Base-by-base conservation (phyloP, 1,284 basidiomycete species). In the Ustilago loliicola region DNA sequence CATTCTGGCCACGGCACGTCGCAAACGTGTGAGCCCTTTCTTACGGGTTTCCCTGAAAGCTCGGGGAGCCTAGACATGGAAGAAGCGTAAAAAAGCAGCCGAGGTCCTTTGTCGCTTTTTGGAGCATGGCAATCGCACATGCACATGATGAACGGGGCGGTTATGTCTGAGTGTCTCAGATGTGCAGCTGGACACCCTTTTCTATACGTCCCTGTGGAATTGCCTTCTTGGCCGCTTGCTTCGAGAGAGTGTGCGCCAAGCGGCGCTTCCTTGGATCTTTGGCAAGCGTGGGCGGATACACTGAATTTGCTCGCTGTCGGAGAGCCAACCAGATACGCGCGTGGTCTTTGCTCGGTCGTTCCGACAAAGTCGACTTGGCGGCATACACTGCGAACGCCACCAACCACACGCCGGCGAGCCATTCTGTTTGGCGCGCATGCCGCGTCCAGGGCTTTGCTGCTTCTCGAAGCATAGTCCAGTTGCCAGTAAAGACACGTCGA, bases 121-220 rank as follows among this genome's bases (percentile, higher is more conserved):
- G 32, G 17, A 38, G 36, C 29, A 15, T 38, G 55, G 17, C 45
- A n/a, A 21, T 34, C 5, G 36, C 13, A 38, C 36, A 38, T 8
- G 36, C 36, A 38, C 36, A 15, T 38, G 36, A 38, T 38, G 8
- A 3, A 38, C 17, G 32, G 11, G 56, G 56, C 42, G 56, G 29
- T 58, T 47, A 48, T 47, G 56, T 15, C 47, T 27, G 45, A 30
- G 30, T 61, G 59, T 61, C 59, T 61, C 59, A 61, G 59, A 42
- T 48, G 59, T 61, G 50, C 59, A 61, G 58, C 30, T 30, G 15
- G 47, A 38, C n/a, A 10, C 32, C 13, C 3, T 38, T 38, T 38
- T 38, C 36, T 15, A 38, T 38, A 15, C 36, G 36, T 19, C 11
- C 47, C 23, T 25, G 36, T 59, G 8, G n/a, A 10, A 21, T 21